Base-by-base conservation (phyloP, 2,329 filamentous ascomycete species). In the Fusarium newnesense region DNA sequence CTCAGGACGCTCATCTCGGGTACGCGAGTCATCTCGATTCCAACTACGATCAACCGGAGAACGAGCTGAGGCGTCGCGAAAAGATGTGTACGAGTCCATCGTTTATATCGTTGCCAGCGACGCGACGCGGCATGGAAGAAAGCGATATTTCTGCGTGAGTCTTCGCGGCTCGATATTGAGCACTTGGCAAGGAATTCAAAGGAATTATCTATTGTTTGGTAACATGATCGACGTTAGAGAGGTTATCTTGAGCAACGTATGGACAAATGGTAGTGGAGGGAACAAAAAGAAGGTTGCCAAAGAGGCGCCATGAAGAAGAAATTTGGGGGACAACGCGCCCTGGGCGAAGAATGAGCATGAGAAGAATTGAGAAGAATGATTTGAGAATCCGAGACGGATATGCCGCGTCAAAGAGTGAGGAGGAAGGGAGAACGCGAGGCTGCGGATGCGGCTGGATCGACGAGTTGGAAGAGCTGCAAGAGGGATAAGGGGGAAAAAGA, bases 1-100 rank as follows among this genome's bases (percentile, higher is more conserved):
- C 24, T 77, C 76, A 16, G 65, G 44, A n/a, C 70, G 70, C 36
- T 89, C 87, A 11, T 88, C 86, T 75, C 88, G 87, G 39, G 74
- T 78, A 72, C 87, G 83, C 30, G 81, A 81, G 26, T 90, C 89
- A 60, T 90, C 88, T 56, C 88, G 87, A 46, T 78, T 82, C 87
- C 88, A 89, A 46, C 80, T 83, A 64, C 88, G 86, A 60, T 89
- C 87, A 52, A 79, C 81, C 5, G 89, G 88, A 34, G 88, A 90
- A 43, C 88, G 86, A 39, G 81, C 86, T 30, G 85, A 78, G 60
- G 81, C 79, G 67, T 90, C 88, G 72, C 89, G 85, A 74, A 88
- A 88, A 37, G 86, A 84, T 70, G 80, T 81, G 70, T 88, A 89
- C 2, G 87, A 88, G 72, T 90, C 87, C 88, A 90, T 90, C 43